Base-by-base conservation (phyloP, 148 eudicot species). In the Arbutus unedo region DNA sequence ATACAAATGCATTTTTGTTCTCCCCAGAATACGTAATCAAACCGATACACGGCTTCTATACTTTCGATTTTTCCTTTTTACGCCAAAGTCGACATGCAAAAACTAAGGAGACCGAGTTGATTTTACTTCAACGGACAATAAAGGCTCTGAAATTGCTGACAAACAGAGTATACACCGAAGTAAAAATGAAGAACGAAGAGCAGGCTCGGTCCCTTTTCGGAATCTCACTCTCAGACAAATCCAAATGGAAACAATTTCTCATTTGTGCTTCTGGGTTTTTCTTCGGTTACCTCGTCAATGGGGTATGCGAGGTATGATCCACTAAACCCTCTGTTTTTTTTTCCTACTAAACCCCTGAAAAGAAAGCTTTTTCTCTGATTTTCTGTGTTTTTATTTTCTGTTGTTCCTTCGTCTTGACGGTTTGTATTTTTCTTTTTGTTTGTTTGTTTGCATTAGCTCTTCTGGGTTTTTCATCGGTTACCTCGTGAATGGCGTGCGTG, bases 181-280 rank as follows among this genome's bases (percentile, higher is more conserved):
- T 45, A 31, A 25, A 9, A 79, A 77, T 91, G 91, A 86, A 82
- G 60, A 88, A 83, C 78, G 93, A 93, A 79, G 99, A 96, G 77
- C 95, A 90, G 86, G 88, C 84, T 62, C 89, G 98, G 84, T 86
- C 94, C 72, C 83, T 94, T 79, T 91, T 96, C 84, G 99, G 99
- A 25, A 90, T 96, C 48, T 91, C 95, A 0, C 90, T 96, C 57
- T 87, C 94, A 41, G 90, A 85, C 49, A 86, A 90, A 82, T 95
- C 99, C 64, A 88, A 59, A 82, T 96, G 98, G 98, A 91, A 96
- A 18, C 99, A 94, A 83, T 94, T 96, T 48, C 83, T 96, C 43
- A 92, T 96, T 60, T 96, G 98, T 77, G 93, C 98, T 87, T 93
- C 97, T 88, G 99, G 99, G 75, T 96, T 96, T 82, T 96, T 96